These are phyloP conservation scores for Telfairia occidentalis DNA, from an alignment of 331 rosid genomes.

Conservation along the genomic window DNA sequence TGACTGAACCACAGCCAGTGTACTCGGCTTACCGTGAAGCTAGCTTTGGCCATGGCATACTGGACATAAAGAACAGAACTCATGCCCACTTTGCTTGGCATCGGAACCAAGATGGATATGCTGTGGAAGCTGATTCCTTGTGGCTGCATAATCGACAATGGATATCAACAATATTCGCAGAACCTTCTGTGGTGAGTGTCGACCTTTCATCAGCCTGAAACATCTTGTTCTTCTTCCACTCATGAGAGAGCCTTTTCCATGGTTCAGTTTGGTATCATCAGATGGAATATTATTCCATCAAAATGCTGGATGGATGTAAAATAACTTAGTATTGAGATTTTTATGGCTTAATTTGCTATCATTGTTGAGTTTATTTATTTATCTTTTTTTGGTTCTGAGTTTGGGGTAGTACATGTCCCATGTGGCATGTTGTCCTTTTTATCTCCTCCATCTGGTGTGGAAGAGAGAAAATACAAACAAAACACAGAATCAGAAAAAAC, in stretches of 20 bases:
- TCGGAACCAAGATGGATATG: slow-evolving; percentile 51
- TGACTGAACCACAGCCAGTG: slow-evolving; percentile 72
- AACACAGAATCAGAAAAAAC: background rate
- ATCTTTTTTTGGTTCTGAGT: background rate
- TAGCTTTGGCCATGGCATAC: slow-evolving; percentile 59
- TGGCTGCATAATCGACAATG: slow-evolving; percentile 48
- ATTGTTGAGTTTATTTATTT: background rate
- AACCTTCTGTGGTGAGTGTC: slow-evolving; percentile 5
- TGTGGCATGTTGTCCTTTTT: background rate
- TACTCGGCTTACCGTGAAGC: slow-evolving; percentile 68
- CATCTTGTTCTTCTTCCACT: background rate
- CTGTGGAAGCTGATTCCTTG: slow-evolving; percentile 53
- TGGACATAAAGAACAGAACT: slow-evolving; percentile 54
- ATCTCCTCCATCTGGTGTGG: background rate
- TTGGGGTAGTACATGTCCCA: background rate
- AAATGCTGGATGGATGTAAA: background rate
- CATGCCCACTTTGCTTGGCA: slow-evolving; percentile 54
- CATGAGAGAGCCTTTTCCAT: background rate
- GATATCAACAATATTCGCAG: slow-evolving; percentile 11
- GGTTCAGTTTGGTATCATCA: background rate
- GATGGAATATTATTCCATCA: background rate
- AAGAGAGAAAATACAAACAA: background rate
- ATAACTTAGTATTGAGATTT: background rate
- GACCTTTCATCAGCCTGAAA: background rate
- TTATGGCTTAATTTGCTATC: background rate